Percentiles rank a stretch among this genome's conserved stretches.
Conservation (phyloP, 768 basidiomycete species). For the Lactarius indigo region DNA sequence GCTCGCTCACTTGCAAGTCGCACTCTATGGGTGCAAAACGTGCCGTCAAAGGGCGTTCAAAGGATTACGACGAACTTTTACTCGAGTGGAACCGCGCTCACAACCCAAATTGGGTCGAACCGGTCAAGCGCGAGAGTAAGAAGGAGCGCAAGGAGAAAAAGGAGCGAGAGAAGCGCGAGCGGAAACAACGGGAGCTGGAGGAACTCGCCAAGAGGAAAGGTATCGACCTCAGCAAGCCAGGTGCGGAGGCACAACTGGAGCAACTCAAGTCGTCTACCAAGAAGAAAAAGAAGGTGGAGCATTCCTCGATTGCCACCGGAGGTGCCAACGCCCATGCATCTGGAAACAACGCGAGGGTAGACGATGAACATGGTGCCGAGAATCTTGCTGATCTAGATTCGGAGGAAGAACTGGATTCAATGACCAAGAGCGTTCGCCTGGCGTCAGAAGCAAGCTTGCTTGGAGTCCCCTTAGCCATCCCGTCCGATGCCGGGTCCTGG, state of each 20-base stretch:
- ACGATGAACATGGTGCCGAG: constrained; percentile 45
- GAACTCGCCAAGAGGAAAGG: constrained; percentile 59
- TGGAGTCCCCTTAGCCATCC: constrained; percentile 65
- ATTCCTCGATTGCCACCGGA: constrained; percentile 39
- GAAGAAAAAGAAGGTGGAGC: constrained; percentile 52
- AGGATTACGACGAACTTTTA: constrained; percentile 79
- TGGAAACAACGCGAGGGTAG: constrained; percentile 52
- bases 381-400: constrained; percentile 80
- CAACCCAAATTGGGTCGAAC: constrained; percentile 86
- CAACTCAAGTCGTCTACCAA: constrained; percentile 48
- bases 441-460: constrained; percentile 57
- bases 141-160: constrained; percentile 84
- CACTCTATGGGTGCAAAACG: constrained; percentile 98
- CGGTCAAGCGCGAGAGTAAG: constrained; percentile 81
- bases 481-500: constrained; percentile 74
- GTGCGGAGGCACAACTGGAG: constrained; percentile 32
- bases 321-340: constrained; percentile 37
- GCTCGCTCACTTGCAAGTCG: constrained; percentile 96
- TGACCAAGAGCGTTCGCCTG: constrained; percentile 57
- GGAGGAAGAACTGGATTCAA: constrained; percentile 76
- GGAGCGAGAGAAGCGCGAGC: constrained; percentile 77
- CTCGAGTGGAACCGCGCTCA: constrained; percentile 88
- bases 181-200: constrained; percentile 69
- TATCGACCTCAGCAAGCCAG: constrained; percentile 45
- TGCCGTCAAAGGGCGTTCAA: constrained; percentile 80